phyloP scores from a whole-genome alignment of 2,329 filamentous ascomycete species.

The Lasiodiplodia gonubiensis region DNA sequence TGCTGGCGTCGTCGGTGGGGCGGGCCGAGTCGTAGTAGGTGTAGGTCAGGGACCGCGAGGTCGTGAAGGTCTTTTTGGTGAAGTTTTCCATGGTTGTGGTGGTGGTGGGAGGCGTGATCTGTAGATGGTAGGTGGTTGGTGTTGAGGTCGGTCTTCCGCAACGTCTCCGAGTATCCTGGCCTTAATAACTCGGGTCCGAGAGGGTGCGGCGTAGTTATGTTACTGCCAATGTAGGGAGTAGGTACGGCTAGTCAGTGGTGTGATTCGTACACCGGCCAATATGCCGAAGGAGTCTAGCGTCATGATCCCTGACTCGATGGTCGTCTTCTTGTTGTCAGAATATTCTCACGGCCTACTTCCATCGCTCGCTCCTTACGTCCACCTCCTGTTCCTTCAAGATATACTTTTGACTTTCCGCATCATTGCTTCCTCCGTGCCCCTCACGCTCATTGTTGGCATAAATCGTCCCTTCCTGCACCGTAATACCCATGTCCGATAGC shows the following conservation, averaged over 20 bases:
- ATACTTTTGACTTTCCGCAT: conserved; percentile 14
- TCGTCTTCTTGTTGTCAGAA: neutral
- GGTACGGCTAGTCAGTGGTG: no score
- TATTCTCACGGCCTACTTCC: neutral
- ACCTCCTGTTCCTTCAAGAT: neutral
- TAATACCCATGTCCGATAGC: conserved; percentile 1
- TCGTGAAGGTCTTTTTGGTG: conserved; percentile 38
- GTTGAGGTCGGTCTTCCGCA: no score
- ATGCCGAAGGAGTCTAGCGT: no score
- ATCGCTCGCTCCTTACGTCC: neutral
- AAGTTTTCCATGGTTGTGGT: conserved; percentile 36
- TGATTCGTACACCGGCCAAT: no score
- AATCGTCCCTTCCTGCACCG: neutral
- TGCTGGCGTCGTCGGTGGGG: conserved; percentile 21
- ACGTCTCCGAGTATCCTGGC: no score
- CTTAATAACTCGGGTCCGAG: no score
- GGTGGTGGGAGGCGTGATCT: no score
- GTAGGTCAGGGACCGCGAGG: conserved; percentile 37
- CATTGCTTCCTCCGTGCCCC: neutral
- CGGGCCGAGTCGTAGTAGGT: conserved; percentile 37
- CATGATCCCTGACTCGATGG: no score
- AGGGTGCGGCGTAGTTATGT: no score
- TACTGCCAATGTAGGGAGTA: no score
- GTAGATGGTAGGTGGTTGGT: no score
- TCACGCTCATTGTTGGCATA: neutral